Base-by-base conservation (phyloP, 371 early-diverging fungal genomes). In the Syncephalastrum racemosum region DNA sequence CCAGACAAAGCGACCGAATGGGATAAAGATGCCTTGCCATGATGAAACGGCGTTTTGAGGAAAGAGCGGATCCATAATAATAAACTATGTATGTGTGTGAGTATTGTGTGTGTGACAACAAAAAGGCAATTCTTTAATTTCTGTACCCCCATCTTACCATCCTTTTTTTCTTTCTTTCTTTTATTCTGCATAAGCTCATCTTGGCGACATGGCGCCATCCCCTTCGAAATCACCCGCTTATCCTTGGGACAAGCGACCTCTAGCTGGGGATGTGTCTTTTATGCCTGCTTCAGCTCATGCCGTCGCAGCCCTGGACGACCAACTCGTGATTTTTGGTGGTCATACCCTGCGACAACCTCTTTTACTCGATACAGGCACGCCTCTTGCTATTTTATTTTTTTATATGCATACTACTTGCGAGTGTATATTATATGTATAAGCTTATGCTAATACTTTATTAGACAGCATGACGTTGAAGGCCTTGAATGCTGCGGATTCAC, bases 291-390 rank as follows among this genome's bases (percentile, higher is more conserved):
- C 74, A 22, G 84, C 83, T 0, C 87, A 87, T 64, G 73, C 83
- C 42, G 75, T 83, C n/a, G 67, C 75, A 13, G 69, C 67, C 63
- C 80, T 2, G 79, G 39, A 15, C 36, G 59, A 83, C 7, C 57
- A 66, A 3, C 63, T 87, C 8, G 70, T 80, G 41, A 50, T 85
- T 39, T 81, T 74, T 77, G 87, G 87, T 44, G 87, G 87, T 27
- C 31, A 64, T 70, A 7, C 62, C 67, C 1, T 80, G 77, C 42
- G 75, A 78, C 36, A 85, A 87, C 23, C 58, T 85, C 43, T 81
- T 83, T 62, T 75, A 23, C 76, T 87, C 64, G 86, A 87, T 63
- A 75, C 82, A 44, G 70, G 87, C 84, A 81, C 64, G 73, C 52
- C 44, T 0, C n/a, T n/a, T n/a, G n/a, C n/a, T 47, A 61, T 43